A percentile compares a stretch with the other conserved stretches of the same genome.
Conservation (phyloP, 2,329 filamentous ascomycete species). For the Paraphaeosphaeria minitans region DNA sequence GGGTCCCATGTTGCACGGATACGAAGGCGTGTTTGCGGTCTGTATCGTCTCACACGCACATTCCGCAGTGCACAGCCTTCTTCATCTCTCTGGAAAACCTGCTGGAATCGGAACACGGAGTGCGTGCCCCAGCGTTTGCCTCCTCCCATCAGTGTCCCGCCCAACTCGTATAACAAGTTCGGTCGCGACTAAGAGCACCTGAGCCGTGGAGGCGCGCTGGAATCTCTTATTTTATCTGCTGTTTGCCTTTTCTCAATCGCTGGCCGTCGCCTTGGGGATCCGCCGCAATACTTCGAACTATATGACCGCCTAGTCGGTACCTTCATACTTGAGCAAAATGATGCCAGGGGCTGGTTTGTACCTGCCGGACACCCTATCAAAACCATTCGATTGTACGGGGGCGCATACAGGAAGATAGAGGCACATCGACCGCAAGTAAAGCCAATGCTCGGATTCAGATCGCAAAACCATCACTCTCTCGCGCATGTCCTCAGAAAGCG, state of each 20-base stretch:
- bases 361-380: constrained; percentile 24
- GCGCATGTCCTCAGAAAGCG: constrained; percentile 15
- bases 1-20: background rate
- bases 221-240: constrained; percentile 7
- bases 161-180: background rate
- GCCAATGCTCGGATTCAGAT: constrained; percentile 17
- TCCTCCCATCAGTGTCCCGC: background rate
- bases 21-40: background rate
- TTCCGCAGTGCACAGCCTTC: constrained; percentile 11
- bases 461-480: constrained; percentile 13
- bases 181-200: background rate
- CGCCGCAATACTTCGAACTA: background rate
- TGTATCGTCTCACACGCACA: background rate
- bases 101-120: background rate
- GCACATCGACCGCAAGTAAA: constrained; percentile 22
- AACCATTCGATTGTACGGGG: constrained; percentile 5
- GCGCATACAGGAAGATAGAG: constrained; percentile 6
- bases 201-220: background rate
- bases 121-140: background rate
- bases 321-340: constrained; percentile 8
- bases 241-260: background rate
- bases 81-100: background rate
- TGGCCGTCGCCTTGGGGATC: background rate
- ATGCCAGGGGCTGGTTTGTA: constrained; percentile 24
- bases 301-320: background rate